These are phyloP conservation scores for Catunica adiposa DNA, from an alignment of 2,329 filamentous ascomycete genomes.

Conservation along the genomic window DNA sequence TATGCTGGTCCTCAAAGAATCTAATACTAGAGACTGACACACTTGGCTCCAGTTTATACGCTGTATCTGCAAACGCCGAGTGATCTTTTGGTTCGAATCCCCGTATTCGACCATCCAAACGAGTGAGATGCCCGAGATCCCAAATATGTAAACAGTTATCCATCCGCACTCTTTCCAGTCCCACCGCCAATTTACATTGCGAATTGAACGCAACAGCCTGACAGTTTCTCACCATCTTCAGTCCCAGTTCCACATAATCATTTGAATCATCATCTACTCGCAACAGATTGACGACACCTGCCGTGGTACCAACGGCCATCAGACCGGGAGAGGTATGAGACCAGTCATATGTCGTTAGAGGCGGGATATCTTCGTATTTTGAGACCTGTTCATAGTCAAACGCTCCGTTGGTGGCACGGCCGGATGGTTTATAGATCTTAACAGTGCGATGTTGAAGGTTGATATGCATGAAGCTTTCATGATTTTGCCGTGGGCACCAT, in stretches of 20 bases:
- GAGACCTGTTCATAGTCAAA: constrained; percentile 43
- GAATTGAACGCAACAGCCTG: constrained; percentile 70
- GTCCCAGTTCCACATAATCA: constrained; percentile 46
- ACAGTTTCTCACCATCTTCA: constrained; percentile 62
- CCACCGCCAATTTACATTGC: constrained; percentile 55
- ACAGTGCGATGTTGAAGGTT: constrained; percentile 47
- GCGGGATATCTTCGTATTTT: constrained; percentile 46
- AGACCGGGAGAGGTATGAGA: constrained; percentile 45
- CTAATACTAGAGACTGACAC: constrained; percentile 69
- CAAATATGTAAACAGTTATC: constrained; percentile 72
- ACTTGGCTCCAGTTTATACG: constrained; percentile 43
- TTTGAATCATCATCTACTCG: constrained; percentile 55
- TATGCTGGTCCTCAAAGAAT: constrained; percentile 63
- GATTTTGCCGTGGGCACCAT: constrained; percentile 44
- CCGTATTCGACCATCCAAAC: constrained; percentile 28
- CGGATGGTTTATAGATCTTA: constrained; percentile 46
- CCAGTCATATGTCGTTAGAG: constrained; percentile 51
- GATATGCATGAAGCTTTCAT: constrained; percentile 47
- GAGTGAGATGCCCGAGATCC: constrained; percentile 50
- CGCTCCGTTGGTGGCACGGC: constrained; percentile 36
- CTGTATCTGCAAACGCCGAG: constrained; percentile 34
- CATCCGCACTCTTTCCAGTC: constrained; percentile 63
- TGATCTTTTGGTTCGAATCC: constrained; percentile 26
- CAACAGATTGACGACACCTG: constrained; percentile 59
- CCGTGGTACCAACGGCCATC: constrained; percentile 58